Evolutionary conservation across 768 basidiomycete species (phyloP).

Genomic region (Trametes maxima): DNA sequence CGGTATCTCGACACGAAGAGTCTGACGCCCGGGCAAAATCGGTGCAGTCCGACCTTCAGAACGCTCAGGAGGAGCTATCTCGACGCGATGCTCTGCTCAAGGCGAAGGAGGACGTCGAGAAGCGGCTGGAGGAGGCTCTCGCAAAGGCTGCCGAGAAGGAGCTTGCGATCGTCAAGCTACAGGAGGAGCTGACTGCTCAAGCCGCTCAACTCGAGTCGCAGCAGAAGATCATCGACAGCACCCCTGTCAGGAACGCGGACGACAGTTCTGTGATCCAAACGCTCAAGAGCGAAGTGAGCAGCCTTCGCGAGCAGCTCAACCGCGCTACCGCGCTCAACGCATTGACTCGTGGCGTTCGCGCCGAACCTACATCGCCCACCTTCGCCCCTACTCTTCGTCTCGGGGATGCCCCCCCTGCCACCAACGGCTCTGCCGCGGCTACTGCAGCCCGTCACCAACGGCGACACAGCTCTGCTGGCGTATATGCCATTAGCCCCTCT

Average conservation of each 20-base stretch:
- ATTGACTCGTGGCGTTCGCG: slow-evolving; percentile 72
- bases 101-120: slow-evolving; percentile 80
- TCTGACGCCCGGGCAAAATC: slow-evolving; percentile 73
- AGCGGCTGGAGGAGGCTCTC: slow-evolving; percentile 74
- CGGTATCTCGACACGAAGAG: slow-evolving; percentile 89
- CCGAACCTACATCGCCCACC: slow-evolving; percentile 80
- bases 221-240: slow-evolving; percentile 66
- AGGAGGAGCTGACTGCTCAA: slow-evolving; percentile 73
- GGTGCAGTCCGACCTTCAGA: slow-evolving; percentile 67
- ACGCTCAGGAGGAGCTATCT: slow-evolving; percentile 68
- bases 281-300: slow-evolving; percentile 91
- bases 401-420: slow-evolving; percentile 45
- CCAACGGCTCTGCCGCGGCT: slow-evolving; percentile 41
- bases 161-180: slow-evolving; percentile 76
- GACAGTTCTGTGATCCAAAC: slow-evolving; percentile 86
- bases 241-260: slow-evolving; percentile 71
- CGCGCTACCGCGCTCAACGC: slow-evolving; percentile 91
- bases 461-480: slow-evolving; percentile 85
- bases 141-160: slow-evolving; percentile 82
- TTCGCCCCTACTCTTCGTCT: slow-evolving; percentile 79
- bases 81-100: slow-evolving; percentile 74
- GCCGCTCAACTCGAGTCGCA: slow-evolving; percentile 75
- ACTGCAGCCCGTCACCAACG: slow-evolving; percentile 63
- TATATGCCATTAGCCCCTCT: slow-evolving; percentile 58
- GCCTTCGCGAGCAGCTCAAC: slow-evolving; percentile 92